A percentile compares a stretch with the other conserved stretches of the same genome.
Evolutionary conservation across 352 stramenopile genomes (phyloP).

Genomic region (Pythium phragmiticola): DNA sequence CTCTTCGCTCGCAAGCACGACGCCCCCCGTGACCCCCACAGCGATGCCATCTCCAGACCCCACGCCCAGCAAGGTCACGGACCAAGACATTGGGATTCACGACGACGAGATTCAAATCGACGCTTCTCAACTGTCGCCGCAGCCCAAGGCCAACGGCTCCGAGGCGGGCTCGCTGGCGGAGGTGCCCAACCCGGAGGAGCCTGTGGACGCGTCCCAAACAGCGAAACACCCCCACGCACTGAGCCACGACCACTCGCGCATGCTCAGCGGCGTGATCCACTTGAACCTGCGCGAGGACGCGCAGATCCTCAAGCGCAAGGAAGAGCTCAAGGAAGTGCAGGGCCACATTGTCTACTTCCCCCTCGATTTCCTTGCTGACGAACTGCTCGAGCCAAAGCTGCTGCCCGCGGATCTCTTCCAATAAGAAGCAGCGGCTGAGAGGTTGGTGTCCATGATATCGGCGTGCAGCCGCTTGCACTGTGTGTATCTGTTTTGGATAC

Average conservation of each 20-base stretch:
- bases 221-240: neutral
- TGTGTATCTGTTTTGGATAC: neutral
- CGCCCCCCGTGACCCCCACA: neutral
- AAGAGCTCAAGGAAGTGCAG: slow-evolving; percentile 78
- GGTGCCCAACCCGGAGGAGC: neutral
- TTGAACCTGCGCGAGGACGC: slow-evolving; percentile 69
- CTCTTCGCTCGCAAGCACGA: neutral
- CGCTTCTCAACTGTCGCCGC: slow-evolving; percentile 2
- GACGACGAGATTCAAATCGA: slow-evolving; percentile 25
- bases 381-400: slow-evolving; percentile 83
- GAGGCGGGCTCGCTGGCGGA: neutral
- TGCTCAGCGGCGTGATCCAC: slow-evolving; percentile 59
- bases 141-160: neutral
- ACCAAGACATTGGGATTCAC: slow-evolving; percentile 21
- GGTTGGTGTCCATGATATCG: neutral
- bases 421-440: neutral
- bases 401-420: slow-evolving; percentile 61
- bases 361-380: slow-evolving; percentile 78
- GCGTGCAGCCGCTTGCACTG: slow-evolving; percentile 19
- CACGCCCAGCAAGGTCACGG: slow-evolving; percentile 18
- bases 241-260: slow-evolving; percentile 23
- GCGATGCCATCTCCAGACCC: slow-evolving; percentile 11
- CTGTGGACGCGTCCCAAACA: neutral
- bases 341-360: slow-evolving; percentile 86
- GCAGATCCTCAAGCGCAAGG: slow-evolving; percentile 65